Percentiles rank a stretch among this genome's conserved stretches.
Conservation (phyloP, 305 asterid genomes). For the Caryopteris hybrid region DNA sequence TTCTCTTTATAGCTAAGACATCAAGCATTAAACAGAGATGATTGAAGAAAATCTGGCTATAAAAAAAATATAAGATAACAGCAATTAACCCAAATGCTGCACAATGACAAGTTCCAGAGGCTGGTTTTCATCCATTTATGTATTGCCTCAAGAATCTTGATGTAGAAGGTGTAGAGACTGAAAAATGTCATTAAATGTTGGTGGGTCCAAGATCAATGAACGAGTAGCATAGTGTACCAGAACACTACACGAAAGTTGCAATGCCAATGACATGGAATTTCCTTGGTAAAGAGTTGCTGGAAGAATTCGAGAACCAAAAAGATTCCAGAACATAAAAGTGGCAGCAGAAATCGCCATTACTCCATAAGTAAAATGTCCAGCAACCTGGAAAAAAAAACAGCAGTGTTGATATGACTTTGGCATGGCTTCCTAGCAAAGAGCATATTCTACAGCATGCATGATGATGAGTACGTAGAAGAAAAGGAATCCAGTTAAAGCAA, state of each 20-base stretch:
- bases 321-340: conserved; percentile 93
- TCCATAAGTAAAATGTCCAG: conserved; percentile 95
- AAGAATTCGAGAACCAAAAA: conserved; percentile 69
- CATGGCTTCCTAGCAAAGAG: conserved; percentile 1
- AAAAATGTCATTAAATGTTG: conserved; percentile 1
- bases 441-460: conserved; percentile 10
- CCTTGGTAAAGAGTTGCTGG: conserved; percentile 92
- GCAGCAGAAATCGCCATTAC: conserved; percentile 97
- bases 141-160: conserved; percentile 10
- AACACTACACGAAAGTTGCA: conserved; percentile 98
- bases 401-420: conserved; percentile 15
- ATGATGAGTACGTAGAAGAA: neutral
- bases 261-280: conserved; percentile 80
- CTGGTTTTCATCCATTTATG: neutral
- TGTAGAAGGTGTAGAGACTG: neutral
- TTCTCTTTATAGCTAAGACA: neutral
- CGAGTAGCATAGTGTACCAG: conserved; percentile 54
- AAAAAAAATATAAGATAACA: neutral
- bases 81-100: neutral
- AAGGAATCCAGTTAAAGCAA: neutral
- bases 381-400: conserved; percentile 51
- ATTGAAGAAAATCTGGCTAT: neutral
- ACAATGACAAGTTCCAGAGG: conserved; percentile 11
- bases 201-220: conserved; percentile 15
- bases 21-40: neutral